Evolutionary conservation across 805 yeast species (phyloP).

Genomic region (Candida endomychidarum): DNA sequence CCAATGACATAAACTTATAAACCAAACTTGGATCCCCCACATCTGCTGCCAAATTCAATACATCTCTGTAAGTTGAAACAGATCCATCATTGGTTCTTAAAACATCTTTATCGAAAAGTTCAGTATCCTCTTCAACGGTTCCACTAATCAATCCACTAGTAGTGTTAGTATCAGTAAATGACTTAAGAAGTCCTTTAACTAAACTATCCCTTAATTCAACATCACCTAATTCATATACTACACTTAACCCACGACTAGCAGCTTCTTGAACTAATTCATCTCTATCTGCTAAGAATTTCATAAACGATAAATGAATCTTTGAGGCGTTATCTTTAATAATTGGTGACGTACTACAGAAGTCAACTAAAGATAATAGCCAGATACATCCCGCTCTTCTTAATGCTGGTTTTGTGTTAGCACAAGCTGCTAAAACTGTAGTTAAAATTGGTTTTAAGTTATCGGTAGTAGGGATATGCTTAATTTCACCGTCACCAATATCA

Average conservation of each 20-base stretch:
- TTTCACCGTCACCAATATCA: conserved; percentile 49
- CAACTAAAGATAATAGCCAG: conserved; percentile 80
- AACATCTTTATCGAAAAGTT: conserved; percentile 80
- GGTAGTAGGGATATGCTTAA: conserved; percentile 19
- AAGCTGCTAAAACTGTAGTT: conserved; percentile 49
- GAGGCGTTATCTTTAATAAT: conserved; percentile 44
- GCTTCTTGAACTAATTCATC: conserved; percentile 91
- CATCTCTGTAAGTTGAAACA: conserved; percentile 88
- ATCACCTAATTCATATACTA: conserved; percentile 78
- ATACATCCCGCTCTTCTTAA: conserved; percentile 76
- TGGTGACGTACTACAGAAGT: conserved; percentile 59
- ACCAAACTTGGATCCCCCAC: conserved; percentile 95
- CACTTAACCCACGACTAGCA: conserved; percentile 83
- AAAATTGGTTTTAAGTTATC: conserved; percentile 38
- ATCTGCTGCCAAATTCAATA: conserved; percentile 83
- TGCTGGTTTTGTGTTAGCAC: conserved; percentile 68
- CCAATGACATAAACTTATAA: conserved; percentile 90
- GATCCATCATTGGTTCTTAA: conserved; percentile 82
- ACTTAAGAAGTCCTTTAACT: conserved; percentile 67
- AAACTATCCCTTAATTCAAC: conserved; percentile 64
- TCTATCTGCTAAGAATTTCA: conserved; percentile 73
- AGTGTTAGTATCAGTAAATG: conserved; percentile 71
- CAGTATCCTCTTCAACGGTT: conserved; percentile 72
- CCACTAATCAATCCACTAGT: conserved; percentile 56
- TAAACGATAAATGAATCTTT: conserved; percentile 71